Base-by-base conservation (phyloP, 192 early-diverging fungal genomes). In the Coemansia sp. region DNA sequence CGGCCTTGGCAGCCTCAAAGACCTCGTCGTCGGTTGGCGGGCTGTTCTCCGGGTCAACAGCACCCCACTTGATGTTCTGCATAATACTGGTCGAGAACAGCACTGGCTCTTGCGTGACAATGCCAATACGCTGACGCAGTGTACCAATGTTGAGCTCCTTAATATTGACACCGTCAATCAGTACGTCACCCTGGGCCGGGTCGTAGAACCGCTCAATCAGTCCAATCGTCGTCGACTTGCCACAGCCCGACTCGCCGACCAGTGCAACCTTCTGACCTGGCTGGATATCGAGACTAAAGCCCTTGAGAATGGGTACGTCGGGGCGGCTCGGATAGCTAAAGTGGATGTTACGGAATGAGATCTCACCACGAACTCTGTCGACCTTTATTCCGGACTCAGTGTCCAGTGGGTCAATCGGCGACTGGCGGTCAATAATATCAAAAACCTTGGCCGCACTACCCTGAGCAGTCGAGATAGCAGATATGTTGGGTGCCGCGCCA, bases 41-140 rank as follows among this genome's bases (percentile, higher is more conserved):
- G 62, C 79, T 74, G 29, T 86, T 81, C 20, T 87, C 82, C 3
- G 77, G 64, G 24, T 87, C 76, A 12, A 87, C 71, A 34, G 88
- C 85, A 51, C 93, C 93, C 76, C 89, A 88, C 27, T 87, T 63
- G 47, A 98, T 87, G 82, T 98, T 98, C 73, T 96, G 88, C 64
- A 82, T 81, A 62, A 98, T 93, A 57, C 87, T 86, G 1, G 66
- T 75, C 65, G 89, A 90, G 76, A 97, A 97, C 43, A 98, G 84
- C 42, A 96, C 91, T 8, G 95, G 96, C 71, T 97, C 96, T 86
- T 95, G 96, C 7, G 88, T 86, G 47, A 97, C 96, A 49, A 97
- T 87, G 42, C 95, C 96, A 65, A 98, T 94, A 60, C 92, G 89
- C 27, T 85, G 84, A n/a, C 97, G 91, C 33, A 97, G 80, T 75